Conservation (phyloP, 2,329 filamentous ascomycete species). For the Fusarium fujikuroi region DNA sequence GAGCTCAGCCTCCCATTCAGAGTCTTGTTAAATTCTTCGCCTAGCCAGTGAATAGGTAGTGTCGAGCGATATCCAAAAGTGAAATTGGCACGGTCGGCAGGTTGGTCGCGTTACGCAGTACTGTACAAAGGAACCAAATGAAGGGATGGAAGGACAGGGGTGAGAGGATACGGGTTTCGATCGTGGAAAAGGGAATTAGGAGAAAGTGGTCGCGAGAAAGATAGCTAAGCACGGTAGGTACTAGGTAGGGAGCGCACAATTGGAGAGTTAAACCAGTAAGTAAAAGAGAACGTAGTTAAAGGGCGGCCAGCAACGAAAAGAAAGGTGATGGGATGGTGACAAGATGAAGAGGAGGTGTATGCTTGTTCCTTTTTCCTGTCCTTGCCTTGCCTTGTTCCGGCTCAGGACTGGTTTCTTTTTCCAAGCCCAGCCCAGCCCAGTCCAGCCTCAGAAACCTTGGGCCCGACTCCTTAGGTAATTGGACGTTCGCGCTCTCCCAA, state of each 20-base stretch:
- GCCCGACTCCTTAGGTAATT: conserved; percentile 29
- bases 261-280: conserved; percentile 14
- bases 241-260: conserved; percentile 22
- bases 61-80: conserved; percentile 30
- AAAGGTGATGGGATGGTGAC: conserved; percentile 32
- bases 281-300: conserved; percentile 26
- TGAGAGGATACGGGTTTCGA: conserved; percentile 20
- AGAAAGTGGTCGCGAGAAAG: conserved; percentile 25
- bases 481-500: conserved; percentile 12
- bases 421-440: conserved; percentile 2
- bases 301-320: conserved; percentile 35
- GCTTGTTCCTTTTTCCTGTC: conserved; percentile 39
- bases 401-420: conserved; percentile 28
- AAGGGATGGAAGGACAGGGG: conserved; percentile 25
- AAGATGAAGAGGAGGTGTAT: conserved; percentile 26
- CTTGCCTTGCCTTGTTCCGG: conserved; percentile 8
- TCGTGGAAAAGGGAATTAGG: conserved; percentile 21
- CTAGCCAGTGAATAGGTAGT: conserved; percentile 10
- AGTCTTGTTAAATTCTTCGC: conserved; percentile 1
- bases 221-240: conserved; percentile 10
- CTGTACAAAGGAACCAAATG: conserved; percentile 38
- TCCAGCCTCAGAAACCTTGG: conserved; percentile 30
- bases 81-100: conserved; percentile 41
- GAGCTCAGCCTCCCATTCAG: conserved; percentile 12
- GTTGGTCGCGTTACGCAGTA: conserved; percentile 42